phyloP scores from a whole-genome alignment of 2,329 filamentous ascomycete species.

The Sclerotinia spermophila region DNA sequence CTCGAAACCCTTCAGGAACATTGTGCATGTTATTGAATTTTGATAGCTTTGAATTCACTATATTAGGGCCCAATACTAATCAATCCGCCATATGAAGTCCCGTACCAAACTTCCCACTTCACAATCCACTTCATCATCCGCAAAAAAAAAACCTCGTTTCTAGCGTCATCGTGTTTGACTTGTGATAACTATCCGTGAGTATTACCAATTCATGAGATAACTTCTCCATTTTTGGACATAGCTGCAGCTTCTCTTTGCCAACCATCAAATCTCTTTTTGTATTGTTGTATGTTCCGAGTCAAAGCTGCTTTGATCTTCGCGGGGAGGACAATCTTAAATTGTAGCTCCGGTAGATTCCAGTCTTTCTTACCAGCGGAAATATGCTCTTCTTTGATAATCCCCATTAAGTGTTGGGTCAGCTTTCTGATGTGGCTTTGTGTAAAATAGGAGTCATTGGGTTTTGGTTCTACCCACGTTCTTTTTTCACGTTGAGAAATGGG shows the following conservation, averaged over 20 bases:
- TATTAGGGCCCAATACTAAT: rapidly evolving
- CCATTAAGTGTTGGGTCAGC: not conserved
- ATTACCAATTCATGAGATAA: not conserved
- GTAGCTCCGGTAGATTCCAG: not conserved
- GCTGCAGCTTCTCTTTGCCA: not conserved
- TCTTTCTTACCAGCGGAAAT: not conserved
- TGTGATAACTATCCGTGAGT: not conserved
- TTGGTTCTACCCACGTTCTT: not conserved
- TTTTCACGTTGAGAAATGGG: not conserved
- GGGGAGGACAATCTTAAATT: not conserved
- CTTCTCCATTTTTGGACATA: not conserved
- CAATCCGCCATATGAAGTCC: not conserved
- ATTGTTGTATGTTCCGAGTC: not conserved
- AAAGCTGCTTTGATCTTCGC: not conserved
- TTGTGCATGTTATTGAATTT: not conserved
- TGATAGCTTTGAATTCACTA: not conserved
- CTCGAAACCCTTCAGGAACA: too few species aligned
- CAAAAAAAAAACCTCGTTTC: not conserved
- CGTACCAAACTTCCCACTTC: not conserved
- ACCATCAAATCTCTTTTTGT: not conserved
- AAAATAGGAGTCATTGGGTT: too few species aligned
- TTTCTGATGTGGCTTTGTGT: too few species aligned
- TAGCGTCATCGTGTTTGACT: not conserved
- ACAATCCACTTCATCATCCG: not conserved
- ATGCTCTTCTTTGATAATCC: not conserved